phyloP scores from a whole-genome alignment of 768 basidiomycete genomes.

The Chiua virens region DNA sequence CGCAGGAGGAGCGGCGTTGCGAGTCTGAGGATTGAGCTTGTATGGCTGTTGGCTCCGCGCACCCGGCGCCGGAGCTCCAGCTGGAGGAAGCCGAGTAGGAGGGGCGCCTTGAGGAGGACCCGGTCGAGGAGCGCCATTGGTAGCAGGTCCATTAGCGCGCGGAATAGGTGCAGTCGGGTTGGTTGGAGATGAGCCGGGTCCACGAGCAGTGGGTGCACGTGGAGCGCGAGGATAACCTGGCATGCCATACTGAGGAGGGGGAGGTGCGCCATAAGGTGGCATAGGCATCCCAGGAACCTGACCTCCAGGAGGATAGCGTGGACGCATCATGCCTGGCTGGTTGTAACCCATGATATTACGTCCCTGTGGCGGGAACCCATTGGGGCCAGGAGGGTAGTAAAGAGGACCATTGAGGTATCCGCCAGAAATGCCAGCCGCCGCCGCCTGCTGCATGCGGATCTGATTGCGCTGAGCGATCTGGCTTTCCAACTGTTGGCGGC shows the following conservation, averaged over 20 bases:
- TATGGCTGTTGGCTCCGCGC: conserved; percentile 34
- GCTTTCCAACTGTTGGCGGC: conserved; percentile 96
- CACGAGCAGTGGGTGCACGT: conserved; percentile 64
- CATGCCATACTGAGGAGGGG: conserved; percentile 78
- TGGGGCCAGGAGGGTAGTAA: conserved; percentile 77
- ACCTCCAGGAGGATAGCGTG: conserved; percentile 75
- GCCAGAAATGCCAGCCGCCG: conserved; percentile 77
- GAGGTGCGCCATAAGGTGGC: conserved; percentile 70
- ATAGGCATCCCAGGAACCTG: conserved; percentile 78
- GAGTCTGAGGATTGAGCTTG: conserved; percentile 37
- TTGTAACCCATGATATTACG: conserved; percentile 76
- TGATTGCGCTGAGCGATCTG: conserved; percentile 97
- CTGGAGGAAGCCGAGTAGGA: conserved; percentile 43
- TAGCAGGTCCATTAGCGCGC: conserved; percentile 60
- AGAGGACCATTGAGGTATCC: conserved; percentile 47
- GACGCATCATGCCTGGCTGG: conserved; percentile 85
- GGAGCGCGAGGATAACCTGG: conserved; percentile 61
- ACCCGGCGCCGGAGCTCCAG: conserved; percentile 47
- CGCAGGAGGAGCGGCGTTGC: conserved; percentile 35
- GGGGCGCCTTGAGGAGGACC: conserved; percentile 40
- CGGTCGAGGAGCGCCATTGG: conserved; percentile 55
- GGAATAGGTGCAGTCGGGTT: conserved; percentile 62
- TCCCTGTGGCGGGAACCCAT: conserved; percentile 69
- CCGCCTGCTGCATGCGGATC: conserved; percentile 94
- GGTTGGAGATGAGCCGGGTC: conserved; percentile 69